Percentiles rank a stretch among this genome's conserved stretches.
These are phyloP conservation scores for Geranium brycei DNA, from an alignment of 345 rosid genomes.

Conservation along the genomic window DNA sequence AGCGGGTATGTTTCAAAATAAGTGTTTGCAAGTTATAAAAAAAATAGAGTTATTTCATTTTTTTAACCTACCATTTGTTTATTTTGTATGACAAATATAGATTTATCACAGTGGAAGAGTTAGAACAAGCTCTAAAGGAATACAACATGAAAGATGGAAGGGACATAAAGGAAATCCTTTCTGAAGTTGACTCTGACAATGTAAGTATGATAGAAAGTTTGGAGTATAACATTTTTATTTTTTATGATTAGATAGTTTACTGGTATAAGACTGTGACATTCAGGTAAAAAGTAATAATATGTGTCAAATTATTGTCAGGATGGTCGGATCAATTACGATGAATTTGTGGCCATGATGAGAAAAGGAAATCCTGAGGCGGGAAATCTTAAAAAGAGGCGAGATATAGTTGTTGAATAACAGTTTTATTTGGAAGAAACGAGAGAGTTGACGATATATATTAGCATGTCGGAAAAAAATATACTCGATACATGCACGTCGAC, in stretches of 20 bases:
- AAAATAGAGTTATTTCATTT: no score
- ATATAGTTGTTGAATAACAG: slow-evolving; percentile 23
- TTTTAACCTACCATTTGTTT: no score
- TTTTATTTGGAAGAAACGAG: no score
- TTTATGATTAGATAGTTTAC: neutral
- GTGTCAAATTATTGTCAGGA: slow-evolving; percentile 31
- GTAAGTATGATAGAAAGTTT: slow-evolving; percentile 14
- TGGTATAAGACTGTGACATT: neutral
- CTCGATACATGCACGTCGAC: no score
- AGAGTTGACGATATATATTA: no score
- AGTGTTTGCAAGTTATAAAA: neutral
- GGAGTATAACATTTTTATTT: no score
- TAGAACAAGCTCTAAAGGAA: slow-evolving; percentile 36
- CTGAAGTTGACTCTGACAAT: slow-evolving; percentile 34
- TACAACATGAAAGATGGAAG: slow-evolving; percentile 35
- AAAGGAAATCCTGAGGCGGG: slow-evolving; percentile 72
- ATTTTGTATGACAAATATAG: slow-evolving; percentile 5
- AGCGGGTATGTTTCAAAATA: slow-evolving; percentile 26
- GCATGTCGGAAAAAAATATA: no score
- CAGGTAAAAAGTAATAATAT: neutral
- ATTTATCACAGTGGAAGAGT: slow-evolving; percentile 36
- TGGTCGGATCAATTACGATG: slow-evolving; percentile 84
- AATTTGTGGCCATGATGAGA: slow-evolving; percentile 94
- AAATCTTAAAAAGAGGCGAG: slow-evolving; percentile 81
- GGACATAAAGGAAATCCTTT: slow-evolving; percentile 35